Base-by-base conservation (phyloP, 495 filamentous ascomycete species). In the Rostrohypoxylon terebratum region DNA sequence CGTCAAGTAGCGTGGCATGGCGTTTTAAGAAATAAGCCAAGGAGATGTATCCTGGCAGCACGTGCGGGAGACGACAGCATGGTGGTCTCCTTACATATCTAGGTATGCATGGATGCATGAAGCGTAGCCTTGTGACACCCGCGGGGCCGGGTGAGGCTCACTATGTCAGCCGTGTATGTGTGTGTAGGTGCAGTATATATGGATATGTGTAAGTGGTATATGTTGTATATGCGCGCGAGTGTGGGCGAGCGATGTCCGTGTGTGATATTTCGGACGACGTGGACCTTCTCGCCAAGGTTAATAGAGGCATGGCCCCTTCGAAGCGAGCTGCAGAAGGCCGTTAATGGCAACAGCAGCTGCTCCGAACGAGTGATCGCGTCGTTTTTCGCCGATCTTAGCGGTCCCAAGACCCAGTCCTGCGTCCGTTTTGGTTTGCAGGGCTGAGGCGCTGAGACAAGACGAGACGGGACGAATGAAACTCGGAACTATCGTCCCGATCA, bases 71-170 rank as follows among this genome's bases (percentile, higher is more conserved):
- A 54, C 66, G 45, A 70, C 71, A 70, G 71, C 71, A 21, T 66
- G 28, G 38, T 68, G 31, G 47, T 64, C 65, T 65, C 70, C 64
- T 72, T 65, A 69, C 70, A 74, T 69, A 31, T 31, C 16, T 45
- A 20, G 42, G 23, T 25, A 31, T 53, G 23, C 21, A n/a, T 31
- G 13, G 48, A 53, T 70, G 71, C 71, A 74, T 45, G 44, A 31
- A 74, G 31, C 48, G 71, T 74, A 74, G 71, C 71, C 66, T 74
- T 74, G 71, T 74, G 71, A 70, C 66, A 67, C 63, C 44, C 44
- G 14, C 45, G 48, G 21, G 38, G 45, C 51, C 36, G 57, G 42
- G 66, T 68, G 71, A 66, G 71, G 59, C 71, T 74, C 71, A 74
- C 71, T 70, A 63, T 50, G 71, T 74, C 71, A 74, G 71, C 71